Evolutionary conservation across 2,329 filamentous ascomycete species (phyloP), one percentile per base, ranked within the genome.

Genomic region (Penicillium sp.): DNA sequence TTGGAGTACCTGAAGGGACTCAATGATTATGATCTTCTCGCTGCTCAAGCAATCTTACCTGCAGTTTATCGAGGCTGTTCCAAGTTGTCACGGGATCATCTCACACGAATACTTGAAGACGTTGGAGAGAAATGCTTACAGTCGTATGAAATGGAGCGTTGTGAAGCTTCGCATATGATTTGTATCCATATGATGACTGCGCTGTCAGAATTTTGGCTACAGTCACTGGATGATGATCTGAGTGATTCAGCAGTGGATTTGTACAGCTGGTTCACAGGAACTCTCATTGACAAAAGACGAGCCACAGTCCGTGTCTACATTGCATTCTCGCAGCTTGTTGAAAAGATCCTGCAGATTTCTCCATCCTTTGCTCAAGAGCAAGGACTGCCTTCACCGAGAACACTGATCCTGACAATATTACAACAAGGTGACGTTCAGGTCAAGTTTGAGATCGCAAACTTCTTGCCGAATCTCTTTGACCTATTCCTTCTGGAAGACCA

Each of bases 401-500:
- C 86, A 7, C 86, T 80, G 42, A 76, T 97, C 3, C 82, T 97
- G 47, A 77, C 76, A 9, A 80, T 97, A 24, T 73, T 97, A 6
- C 73, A 78, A 37, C 74, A 78, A 11, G 82, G 85, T 1, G 75
- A 80, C 45, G 80, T 91, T 59, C 67, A 75, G 9, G 84, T 93
- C 40, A 93, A 94, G 60, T 90, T 86, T 60, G 80, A 79, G 50
- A 80, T 95, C 45, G 84, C 86, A 0, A 74, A 81, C 47, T 77
- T 78, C 3, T 73, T 97, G 13, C 81, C 88, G 0, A 74, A 75
- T 5, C 76, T 98, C 26, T 98, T 98, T 65, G 79, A 82, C 9
- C 77, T 87, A 1, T 97, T 87, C 61, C 77, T 90, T n/a, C 76
- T 96, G 1, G 85, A 85, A 56, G 76, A 85, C 39, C 93, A 98